These are phyloP conservation scores for Escallonia rubra DNA, from an alignment of 129 eudicot genomes.

Conservation along the genomic window DNA sequence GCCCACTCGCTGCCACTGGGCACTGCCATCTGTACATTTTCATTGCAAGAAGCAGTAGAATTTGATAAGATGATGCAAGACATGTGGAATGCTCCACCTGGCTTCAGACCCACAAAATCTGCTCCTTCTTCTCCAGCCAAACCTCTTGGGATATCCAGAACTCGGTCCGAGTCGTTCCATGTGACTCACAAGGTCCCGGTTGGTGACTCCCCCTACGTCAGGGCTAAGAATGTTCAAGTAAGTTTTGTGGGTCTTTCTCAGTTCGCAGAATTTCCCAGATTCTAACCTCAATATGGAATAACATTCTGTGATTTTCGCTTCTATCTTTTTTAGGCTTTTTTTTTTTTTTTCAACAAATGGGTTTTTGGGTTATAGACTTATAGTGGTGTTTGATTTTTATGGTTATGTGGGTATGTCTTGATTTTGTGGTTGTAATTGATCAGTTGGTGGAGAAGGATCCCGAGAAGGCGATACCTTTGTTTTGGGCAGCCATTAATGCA, in stretches of 20 bases:
- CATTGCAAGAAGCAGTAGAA: not conserved
- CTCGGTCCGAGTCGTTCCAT: slow-evolving; percentile 82
- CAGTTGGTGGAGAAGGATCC: slow-evolving; percentile 99
- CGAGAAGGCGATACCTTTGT: slow-evolving; percentile 89
- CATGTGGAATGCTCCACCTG: slow-evolving; percentile 95
- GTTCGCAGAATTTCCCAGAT: not conserved
- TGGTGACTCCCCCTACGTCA: slow-evolving; percentile 95
- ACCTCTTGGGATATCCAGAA: slow-evolving; percentile 64
- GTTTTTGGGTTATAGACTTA: not conserved
- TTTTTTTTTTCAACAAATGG: not conserved
- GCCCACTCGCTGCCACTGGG: slow-evolving; percentile 17
- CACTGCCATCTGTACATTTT: slow-evolving; percentile 5
- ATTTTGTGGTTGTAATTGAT: slow-evolving; percentile 1
- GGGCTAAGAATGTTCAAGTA: slow-evolving; percentile 99
- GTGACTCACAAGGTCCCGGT: slow-evolving; percentile 91
- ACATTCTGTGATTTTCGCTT: not conserved
- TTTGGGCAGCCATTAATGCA: slow-evolving; percentile 98
- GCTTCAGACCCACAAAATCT: slow-evolving; percentile 82
- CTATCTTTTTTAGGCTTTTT: not conserved
- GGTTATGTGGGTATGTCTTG: not conserved
- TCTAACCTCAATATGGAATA: not conserved
- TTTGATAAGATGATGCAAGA: slow-evolving; percentile 61
- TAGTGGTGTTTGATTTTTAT: not conserved
- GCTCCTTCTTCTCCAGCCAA: slow-evolving; percentile 96
- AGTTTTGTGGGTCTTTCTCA: not conserved